Base-by-base conservation (phyloP, 257 asterid species). In the Primulina eburnea region DNA sequence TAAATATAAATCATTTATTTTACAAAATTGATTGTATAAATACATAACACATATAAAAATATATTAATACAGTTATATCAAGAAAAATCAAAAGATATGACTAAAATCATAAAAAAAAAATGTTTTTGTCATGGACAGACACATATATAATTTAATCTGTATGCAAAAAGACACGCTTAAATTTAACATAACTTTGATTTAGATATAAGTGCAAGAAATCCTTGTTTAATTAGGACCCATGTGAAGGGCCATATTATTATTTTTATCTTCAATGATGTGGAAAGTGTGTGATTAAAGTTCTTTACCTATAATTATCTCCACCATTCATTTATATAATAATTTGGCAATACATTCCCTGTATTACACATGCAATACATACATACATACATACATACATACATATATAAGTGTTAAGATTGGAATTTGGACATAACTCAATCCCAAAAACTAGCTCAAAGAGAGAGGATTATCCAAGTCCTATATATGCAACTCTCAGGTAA, bases 231-330 rank as follows among this genome's bases (percentile, higher is more conserved):
- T 57, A 40, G 17, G 5, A 65, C 78, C 90, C 95, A 87, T 86
- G 89, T 87, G 95, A 85, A 72, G 43, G 78, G 78, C 75, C 52
- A 71, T 79, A 76, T 73, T 32, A 77, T 76, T 79, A 68, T 81
- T 79, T 82, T 2, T 11, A 40, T 80, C 77, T 73, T 82, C 72
- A 67, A 79, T 79, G 86, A 79, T 80, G 78, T 86, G 86, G 86
- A 86, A 88, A 84, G 89, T 83, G 82, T 75, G 82, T 85, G 82
- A 78, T 84, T 77, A 87, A 78, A 73, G 66, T 65, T 77, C 73
- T 76, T 38, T 38, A 38, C 10, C 70, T 83, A 76, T 77, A 62
- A 76, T 81, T 79, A 77, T 74, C 82, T 81, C 78, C 75, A 61
- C 66, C 26, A 32, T 65, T 73, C 74, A 72, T 33, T 0, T 50